These are phyloP conservation scores for Vitis hybrid DNA, from an alignment of 177 flowering plant species.

Conservation along the genomic window DNA sequence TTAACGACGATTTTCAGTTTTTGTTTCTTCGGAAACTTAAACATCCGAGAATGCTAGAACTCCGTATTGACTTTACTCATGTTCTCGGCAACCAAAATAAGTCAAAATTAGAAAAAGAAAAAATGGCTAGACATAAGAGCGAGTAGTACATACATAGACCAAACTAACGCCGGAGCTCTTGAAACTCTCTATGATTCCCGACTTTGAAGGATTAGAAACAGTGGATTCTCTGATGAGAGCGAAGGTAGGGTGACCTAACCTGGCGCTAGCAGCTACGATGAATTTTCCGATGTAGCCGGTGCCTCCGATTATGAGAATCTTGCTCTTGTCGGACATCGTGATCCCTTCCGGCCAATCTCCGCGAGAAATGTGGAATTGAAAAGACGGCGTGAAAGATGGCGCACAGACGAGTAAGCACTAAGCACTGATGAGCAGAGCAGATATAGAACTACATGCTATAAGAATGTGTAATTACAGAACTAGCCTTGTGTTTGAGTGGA, in stretches of 20 bases:
- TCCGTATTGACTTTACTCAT: background rate
- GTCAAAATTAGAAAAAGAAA: background rate
- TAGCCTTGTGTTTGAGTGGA: too few species aligned
- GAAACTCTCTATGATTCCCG: constrained; percentile 18
- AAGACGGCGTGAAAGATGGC: background rate
- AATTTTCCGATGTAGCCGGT: constrained; percentile 55
- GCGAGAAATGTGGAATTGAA: background rate
- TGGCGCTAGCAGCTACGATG: constrained; percentile 52
- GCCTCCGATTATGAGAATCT: constrained; percentile 49
- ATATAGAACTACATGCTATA: too few species aligned
- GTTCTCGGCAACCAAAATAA: background rate
- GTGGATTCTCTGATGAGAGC: constrained; percentile 50
- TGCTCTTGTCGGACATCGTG: constrained; percentile 41
- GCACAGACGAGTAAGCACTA: too few species aligned
- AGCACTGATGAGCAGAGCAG: too few species aligned
- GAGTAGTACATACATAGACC: background rate
- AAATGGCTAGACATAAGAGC: background rate
- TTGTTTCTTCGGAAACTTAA: too few species aligned
- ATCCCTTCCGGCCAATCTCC: background rate
- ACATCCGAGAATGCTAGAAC: background rate
- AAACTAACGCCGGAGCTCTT: constrained; percentile 25
- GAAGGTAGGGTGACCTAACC: constrained; percentile 35
- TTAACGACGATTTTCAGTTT: too few species aligned
- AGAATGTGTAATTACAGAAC: too few species aligned
- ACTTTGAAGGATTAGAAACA: constrained; percentile 23